Base-by-base conservation (phyloP, 2,329 filamentous ascomycete genomes). In the Akanthomyces muscarius region DNA sequence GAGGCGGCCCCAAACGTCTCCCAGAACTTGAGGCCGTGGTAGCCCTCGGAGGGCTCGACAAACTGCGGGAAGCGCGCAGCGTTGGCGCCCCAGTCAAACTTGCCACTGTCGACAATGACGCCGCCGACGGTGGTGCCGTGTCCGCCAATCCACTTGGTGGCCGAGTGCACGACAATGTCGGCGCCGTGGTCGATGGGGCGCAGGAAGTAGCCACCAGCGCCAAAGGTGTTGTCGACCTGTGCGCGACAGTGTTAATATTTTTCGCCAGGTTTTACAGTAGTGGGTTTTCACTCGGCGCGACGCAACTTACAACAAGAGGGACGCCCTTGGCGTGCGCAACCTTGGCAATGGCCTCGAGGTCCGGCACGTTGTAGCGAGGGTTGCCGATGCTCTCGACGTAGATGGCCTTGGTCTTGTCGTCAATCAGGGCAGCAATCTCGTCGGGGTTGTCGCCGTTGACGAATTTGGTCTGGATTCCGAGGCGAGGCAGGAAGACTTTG, bases 101-200 rank as follows among this genome's bases (percentile, higher is more conserved):
- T 95, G 71, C 93, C 93, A 68, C 88, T 86, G 79, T 97, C 93
- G 67, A 97, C 81, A 41, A 97, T 84, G 50, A 97, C 84, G 65
- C 93, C 93, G 63, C 84, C 93, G 68, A 97, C 90, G 30, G 93
- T 97, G 47, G 93, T 96, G 65, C 93, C 94, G 76, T 98, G 94
- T 48, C 93, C 93, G 63, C 93, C 93, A 66, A 98, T 97, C 93
- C 93, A 97, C 78, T 97, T 97, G 64, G 93, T 97, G 13, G 92
- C 92, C 45, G 90, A 95, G 82, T 97, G 92, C 28, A 97, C 91
- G 59, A 97, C 89, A 65, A 97, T 97, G 73, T 97, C 93, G 66
- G 91, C 93, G 62, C 93, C 93, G 75, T 96, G 90, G 28, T 93
- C 88, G 70, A 97, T 94, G 47, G 93, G 93, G 7, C 89, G 87